A percentile compares a stretch with the other conserved stretches of the same genome.
phyloP scores from a whole-genome alignment of 805 yeast genomes.

The Soucietia sequanensis region DNA sequence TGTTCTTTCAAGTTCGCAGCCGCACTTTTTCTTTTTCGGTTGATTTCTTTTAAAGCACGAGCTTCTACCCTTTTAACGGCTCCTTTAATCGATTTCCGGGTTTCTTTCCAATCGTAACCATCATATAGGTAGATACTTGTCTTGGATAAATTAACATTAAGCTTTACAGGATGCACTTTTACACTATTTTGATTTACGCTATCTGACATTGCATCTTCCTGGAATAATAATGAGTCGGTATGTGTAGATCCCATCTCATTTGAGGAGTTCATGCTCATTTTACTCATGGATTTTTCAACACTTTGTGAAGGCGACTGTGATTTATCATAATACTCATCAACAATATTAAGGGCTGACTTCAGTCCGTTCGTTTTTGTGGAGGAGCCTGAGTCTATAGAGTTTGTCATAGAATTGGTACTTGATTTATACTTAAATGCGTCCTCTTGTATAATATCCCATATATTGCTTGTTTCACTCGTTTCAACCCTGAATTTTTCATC shows the following conservation, averaged over 20 bases:
- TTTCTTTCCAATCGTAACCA: conserved; percentile 90
- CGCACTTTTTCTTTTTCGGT: conserved; percentile 10
- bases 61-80: conserved; percentile 64
- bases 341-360: conserved; percentile 8
- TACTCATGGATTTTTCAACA: not conserved
- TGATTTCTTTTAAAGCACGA: conserved; percentile 35
- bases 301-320: not conserved
- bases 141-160: conserved; percentile 38
- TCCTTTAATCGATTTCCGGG: conserved; percentile 63
- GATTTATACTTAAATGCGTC: conserved; percentile 25
- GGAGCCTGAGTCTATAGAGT: not conserved
- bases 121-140: conserved; percentile 60
- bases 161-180: conserved; percentile 19
- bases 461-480: conserved; percentile 31
- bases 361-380: not conserved
- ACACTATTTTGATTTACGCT: not conserved
- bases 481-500: conserved; percentile 55
- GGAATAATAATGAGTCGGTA: conserved; percentile 14
- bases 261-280: not conserved
- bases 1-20: no score
- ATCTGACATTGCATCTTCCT: conserved; percentile 25
- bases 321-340: conserved; percentile 20
- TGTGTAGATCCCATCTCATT: not conserved
- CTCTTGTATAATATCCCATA: conserved; percentile 42
- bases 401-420: conserved; percentile 16